These are phyloP conservation scores for Aciculoconidium aculeatum DNA, from an alignment of 805 yeast genomes.

Conservation along the genomic window DNA sequence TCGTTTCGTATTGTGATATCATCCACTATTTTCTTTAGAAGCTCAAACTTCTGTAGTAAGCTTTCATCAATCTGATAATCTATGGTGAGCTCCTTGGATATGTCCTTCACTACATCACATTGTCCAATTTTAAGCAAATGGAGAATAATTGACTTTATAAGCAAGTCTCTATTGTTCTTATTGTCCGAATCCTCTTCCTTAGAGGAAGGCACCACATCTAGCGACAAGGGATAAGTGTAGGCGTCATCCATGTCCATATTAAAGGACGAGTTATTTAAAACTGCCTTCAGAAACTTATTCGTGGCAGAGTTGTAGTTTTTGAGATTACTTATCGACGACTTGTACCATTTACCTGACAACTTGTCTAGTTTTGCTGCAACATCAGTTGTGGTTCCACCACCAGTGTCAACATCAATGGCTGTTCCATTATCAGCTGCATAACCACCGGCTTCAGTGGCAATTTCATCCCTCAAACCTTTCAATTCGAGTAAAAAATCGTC, in stretches of 20 bases:
- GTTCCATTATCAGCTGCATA: too few species aligned
- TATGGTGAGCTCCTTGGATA: constrained; percentile 17
- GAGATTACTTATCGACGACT: constrained; percentile 24
- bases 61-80: constrained; percentile 16
- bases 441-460: constrained; percentile 14
- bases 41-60: constrained; percentile 21
- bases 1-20: constrained; percentile 29
- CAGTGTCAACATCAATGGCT: too few species aligned
- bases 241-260: constrained; percentile 34
- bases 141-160: constrained; percentile 31
- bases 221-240: constrained; percentile 31
- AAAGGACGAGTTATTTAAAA: constrained; percentile 23
- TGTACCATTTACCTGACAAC: constrained; percentile 28
- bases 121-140: constrained; percentile 38
- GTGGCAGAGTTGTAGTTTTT: constrained; percentile 32
- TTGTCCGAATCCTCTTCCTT: too few species aligned
- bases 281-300: constrained; percentile 28
- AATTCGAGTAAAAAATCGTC: constrained; percentile 19
- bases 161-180: constrained; percentile 22
- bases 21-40: constrained; percentile 28
- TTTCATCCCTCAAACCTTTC: constrained; percentile 19
- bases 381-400: too few species aligned
- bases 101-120: constrained; percentile 27
- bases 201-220: too few species aligned
- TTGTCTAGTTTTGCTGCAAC: constrained; percentile 15